These are phyloP conservation scores for Candida yuanshanica DNA, from an alignment of 805 yeast species.

Conservation along the genomic window DNA sequence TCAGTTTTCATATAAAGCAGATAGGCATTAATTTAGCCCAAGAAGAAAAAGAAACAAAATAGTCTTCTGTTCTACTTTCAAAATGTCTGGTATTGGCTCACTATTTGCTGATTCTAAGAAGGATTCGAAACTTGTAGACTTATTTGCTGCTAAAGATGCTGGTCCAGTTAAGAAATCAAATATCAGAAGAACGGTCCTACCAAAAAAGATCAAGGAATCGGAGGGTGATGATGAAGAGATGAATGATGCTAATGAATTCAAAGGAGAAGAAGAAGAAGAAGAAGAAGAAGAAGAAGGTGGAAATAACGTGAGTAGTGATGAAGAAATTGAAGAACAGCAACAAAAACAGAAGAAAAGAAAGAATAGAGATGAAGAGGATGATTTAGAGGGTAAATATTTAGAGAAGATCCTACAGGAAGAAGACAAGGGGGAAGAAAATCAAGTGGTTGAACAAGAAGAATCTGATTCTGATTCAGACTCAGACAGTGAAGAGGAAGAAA, in stretches of 20 bases:
- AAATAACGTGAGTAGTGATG: constrained; percentile 17
- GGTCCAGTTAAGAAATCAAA: constrained; percentile 43
- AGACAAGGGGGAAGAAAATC: constrained; percentile 26
- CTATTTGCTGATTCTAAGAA: constrained; percentile 28
- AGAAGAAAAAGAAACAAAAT: background rate
- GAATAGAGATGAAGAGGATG: constrained; percentile 33
- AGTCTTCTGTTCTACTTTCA: background rate
- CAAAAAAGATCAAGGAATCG: constrained; percentile 10
- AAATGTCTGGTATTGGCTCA: constrained; percentile 28
- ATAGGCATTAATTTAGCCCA: background rate
- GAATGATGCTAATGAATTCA: constrained; percentile 12
- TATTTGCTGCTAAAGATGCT: constrained; percentile 33
- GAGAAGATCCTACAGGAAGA: constrained; percentile 37
- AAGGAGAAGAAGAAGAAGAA: constrained; percentile 16
- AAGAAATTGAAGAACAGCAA: constrained; percentile 21
- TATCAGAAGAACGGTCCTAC: constrained; percentile 29
- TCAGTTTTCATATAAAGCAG: background rate
- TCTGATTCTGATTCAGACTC: constrained; percentile 23
- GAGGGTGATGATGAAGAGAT: constrained; percentile 5
- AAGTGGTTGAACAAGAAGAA: constrained; percentile 16
- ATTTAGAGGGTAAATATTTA: constrained; percentile 50
- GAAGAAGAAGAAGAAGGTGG: constrained; percentile 6
- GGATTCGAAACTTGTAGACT: constrained; percentile 27
- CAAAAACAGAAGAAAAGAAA: constrained; percentile 18
- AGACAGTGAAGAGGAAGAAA: constrained; percentile 23